Conservation (phyloP, 1,284 basidiomycete genomes). For the Sanghuangporus weigelae region DNA sequence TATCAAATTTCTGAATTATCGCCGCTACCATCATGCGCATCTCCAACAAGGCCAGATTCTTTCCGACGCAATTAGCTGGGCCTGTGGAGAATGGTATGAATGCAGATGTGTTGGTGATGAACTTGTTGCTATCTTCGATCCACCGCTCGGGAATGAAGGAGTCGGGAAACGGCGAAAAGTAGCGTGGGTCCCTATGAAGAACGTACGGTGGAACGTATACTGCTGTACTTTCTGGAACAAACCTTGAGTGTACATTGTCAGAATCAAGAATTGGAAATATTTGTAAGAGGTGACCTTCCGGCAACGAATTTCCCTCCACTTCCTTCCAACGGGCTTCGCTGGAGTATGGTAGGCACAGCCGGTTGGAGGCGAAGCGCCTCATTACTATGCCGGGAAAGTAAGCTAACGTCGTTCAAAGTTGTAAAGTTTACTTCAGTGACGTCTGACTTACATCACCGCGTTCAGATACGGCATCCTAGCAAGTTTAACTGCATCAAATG, state of each 20-base stretch:
- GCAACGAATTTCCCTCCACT: slow-evolving; percentile 10
- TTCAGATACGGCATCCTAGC: slow-evolving; percentile 29
- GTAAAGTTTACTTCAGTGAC: not conserved
- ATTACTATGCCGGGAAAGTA: not conserved
- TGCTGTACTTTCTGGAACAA: slow-evolving; percentile 44
- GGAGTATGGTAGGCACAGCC: not conserved
- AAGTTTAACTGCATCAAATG: slow-evolving; percentile 19
- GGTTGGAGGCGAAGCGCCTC: slow-evolving; percentile 12
- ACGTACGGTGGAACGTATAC: slow-evolving; percentile 43
- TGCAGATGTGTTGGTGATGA: slow-evolving; percentile 32
- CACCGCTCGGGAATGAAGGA: slow-evolving; percentile 39
- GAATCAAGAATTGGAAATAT: no score
- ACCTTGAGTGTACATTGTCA: slow-evolving; percentile 28
- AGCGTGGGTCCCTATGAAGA: slow-evolving; percentile 35
- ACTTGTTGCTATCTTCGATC: slow-evolving; percentile 23
- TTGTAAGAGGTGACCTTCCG: not conserved
- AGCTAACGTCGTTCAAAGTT: not conserved
- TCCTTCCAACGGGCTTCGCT: slow-evolving; percentile 4
- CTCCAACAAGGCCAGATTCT: slow-evolving; percentile 29
- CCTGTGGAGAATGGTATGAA: slow-evolving; percentile 31
- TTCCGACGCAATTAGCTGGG: slow-evolving; percentile 32
- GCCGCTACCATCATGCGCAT: slow-evolving; percentile 26
- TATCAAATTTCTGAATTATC: slow-evolving; percentile 29
- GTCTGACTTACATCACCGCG: slow-evolving; percentile 27
- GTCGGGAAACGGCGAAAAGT: slow-evolving; percentile 37